Base-by-base conservation (phyloP, 2,329 filamentous ascomycete species). In the Teratosphaeria viscida region DNA sequence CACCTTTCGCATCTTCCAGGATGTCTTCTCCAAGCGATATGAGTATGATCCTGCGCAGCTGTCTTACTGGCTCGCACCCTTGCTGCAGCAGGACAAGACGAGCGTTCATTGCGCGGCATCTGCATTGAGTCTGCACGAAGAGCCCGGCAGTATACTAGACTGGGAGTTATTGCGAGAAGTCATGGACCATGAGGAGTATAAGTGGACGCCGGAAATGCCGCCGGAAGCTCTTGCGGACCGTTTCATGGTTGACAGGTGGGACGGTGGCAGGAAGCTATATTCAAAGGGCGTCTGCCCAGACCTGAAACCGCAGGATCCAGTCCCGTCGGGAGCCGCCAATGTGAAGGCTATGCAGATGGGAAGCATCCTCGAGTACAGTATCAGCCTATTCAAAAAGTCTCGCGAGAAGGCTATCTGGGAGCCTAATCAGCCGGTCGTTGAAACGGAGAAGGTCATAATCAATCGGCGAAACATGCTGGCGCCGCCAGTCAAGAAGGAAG, bases 1-100 rank as follows among this genome's bases (percentile, higher is more conserved):
- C 70, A 96, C 89, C 0, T 75, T 95, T 49, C 80, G 82, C 4
- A 73, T 95, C 0, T 96, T 95, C 72, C 76, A 83, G 16, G 90
- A 97, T 65, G 78, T 96, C 0, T 97, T 96, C 76, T 92, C 91
- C 72, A 99, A 99, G 72, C 79, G 80, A 2, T 99, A 90, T 67
- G 84, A 88, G 55, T 77, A 82, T 0, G 78, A 84, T 16, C 66
- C 78, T 0, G 73, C 79, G 0, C 84, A 86, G 32, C 81, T 96
- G 71, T 87, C 91, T 0, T 99, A 96, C 72, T 96, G 91, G 77
- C 69, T 96, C 14, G 88, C 85, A 0, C 92, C 94, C 23, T 10
- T 49, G 43, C 19, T 19, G 8, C 43, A 49, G n/a, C 43, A 49
- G 8, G 43, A 49, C n/a, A n/a, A 49, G 16, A 49, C 8, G 16